Evolutionary conservation across 164 flowering plant species (phyloP), one percentile per base, ranked within the genome.

Genomic region (Hamamelis virginiana): DNA sequence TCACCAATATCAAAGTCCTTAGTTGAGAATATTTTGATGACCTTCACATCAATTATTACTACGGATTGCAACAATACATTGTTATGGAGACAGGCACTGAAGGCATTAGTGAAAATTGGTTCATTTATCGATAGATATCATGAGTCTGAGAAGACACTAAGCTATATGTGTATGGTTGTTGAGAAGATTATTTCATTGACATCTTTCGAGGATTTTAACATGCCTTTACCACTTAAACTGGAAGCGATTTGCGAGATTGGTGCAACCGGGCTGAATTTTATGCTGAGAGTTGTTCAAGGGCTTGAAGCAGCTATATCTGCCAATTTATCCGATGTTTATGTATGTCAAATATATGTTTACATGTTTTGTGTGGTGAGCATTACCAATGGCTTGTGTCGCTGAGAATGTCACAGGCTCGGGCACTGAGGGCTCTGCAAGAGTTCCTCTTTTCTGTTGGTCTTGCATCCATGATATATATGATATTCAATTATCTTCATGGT

Each of bases 221-320:
- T 86, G 76, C 89, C 96, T 69, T 76, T 78, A 55, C 55, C 82
- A 9, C 78, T 85, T 65, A 84, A 76, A 65, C 73, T 95, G 63
- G 88, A 89, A 76, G 92, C 94, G 33, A 33, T 88, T 48, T 81
- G 76, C 77, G 82, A 74, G 18, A 79, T 95, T 72, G 91, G 96
- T 56, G 61, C 70, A 41, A 78, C 81, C 58, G 85, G 89, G 47
- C 52, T 21, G 63, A 76, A 68, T 22, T 80, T 75, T 70, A 79
- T 87, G 89, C 76, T 76, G 68, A 84, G 70, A 81, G 74, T 84
- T 62, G 72, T 80, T 69, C 74, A 81, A 69, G 92, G 84, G 50
- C 26, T 91, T 75, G 90, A 88, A 78, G 85, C 78, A 58, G 81
- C 87, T 45, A 75, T 87, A 64, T 81, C 69, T 68, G 69, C 83